A percentile compares a stretch with the other conserved stretches of the same genome.
These are phyloP conservation scores for Ascosphaera acerosa DNA, from an alignment of 2,329 filamentous ascomycete genomes.

Conservation along the genomic window DNA sequence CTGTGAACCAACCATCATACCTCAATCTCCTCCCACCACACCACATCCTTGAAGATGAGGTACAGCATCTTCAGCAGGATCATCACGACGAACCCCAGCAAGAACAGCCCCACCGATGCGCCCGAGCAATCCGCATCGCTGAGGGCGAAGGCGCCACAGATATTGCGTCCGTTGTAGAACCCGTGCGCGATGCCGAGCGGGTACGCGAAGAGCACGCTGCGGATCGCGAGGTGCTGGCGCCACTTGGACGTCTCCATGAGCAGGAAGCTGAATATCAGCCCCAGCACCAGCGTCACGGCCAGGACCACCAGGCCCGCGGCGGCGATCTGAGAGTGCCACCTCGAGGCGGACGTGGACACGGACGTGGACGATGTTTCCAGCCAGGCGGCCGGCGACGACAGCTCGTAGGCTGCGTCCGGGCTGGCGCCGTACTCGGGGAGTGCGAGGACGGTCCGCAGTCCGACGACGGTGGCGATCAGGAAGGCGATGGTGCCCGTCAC, in stretches of 20 bases:
- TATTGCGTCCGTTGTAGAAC: background rate
- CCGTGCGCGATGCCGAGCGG: background rate
- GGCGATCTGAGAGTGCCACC: background rate
- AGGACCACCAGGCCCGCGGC: background rate
- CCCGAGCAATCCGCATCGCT: background rate
- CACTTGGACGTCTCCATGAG: background rate
- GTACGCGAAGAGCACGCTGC: conserved; percentile 1
- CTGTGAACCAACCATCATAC: no score
- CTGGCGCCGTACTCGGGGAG: background rate
- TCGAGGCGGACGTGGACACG: no score
- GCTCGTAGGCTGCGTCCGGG: background rate
- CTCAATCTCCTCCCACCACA: conserved; percentile 1
- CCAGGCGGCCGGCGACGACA: no score
- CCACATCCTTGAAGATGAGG: conserved; percentile 1
- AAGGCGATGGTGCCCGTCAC: background rate
- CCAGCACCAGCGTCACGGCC: background rate
- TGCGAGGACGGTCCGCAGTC: background rate
- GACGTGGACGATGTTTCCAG: no score
- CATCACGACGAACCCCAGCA: conserved; percentile 1
- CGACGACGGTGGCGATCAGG: background rate
- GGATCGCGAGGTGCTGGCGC: background rate
- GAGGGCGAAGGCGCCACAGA: background rate
- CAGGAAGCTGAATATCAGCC: background rate
- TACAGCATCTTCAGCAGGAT: background rate
- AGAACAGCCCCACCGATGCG: background rate